These are phyloP conservation scores for Paecilomyces variotii DNA, from an alignment of 2,329 filamentous ascomycete species.

Conservation along the genomic window DNA sequence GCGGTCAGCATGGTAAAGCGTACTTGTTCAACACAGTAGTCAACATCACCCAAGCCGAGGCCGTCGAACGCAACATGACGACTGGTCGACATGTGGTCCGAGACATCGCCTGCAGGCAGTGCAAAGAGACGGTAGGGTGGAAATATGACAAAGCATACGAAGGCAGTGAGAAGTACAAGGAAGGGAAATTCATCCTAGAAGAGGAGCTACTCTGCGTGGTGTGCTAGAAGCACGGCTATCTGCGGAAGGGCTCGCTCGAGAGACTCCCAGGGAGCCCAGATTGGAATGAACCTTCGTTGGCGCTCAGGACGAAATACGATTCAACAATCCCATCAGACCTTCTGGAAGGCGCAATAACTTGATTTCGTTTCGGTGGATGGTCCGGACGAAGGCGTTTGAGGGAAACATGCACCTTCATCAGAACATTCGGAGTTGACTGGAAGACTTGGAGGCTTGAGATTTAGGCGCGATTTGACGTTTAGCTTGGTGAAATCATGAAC, in stretches of 20 bases:
- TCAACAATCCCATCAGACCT: neutral
- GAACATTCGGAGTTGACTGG: neutral
- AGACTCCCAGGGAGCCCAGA: neutral
- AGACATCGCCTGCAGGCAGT: constrained; percentile 86
- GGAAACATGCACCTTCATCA: neutral
- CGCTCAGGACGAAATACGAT: neutral
- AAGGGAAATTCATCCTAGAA: constrained; percentile 96
- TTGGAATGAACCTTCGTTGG: neutral
- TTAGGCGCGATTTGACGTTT: neutral
- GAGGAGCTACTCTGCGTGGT: constrained; percentile 71
- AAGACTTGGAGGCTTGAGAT: neutral
- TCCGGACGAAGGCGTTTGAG: neutral
- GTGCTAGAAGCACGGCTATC: neutral
- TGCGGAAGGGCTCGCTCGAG: neutral
- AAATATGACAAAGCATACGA: constrained; percentile 99
- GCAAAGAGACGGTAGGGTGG: constrained; percentile 90
- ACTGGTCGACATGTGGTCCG: constrained; percentile 90
- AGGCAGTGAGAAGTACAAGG: constrained; percentile 90
- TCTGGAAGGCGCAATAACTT: neutral
- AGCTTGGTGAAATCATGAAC: neutral
- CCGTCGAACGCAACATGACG: constrained; percentile 96
- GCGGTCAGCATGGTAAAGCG: constrained; percentile 95
- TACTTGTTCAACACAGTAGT: constrained; percentile 94
- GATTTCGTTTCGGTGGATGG: neutral
- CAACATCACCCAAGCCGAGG: constrained; percentile 72